These are phyloP conservation scores for Cercospora beticola DNA, from an alignment of 2,329 filamentous ascomycete species.

Conservation along the genomic window DNA sequence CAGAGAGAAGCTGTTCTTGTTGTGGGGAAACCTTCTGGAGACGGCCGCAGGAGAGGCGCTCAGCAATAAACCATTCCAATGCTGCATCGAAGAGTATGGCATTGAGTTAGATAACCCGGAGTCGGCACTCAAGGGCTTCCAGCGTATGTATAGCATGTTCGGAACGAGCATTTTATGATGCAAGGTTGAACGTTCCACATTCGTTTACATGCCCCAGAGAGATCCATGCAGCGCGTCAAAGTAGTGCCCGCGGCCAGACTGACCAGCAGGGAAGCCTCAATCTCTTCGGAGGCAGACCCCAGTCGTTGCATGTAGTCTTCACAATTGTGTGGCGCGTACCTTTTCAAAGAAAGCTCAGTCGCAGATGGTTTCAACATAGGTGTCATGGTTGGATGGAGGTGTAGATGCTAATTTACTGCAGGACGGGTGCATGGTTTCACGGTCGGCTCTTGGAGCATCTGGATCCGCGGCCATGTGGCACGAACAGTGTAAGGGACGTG, in stretches of 20 bases:
- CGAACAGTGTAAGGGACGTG: neutral
- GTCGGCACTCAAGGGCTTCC: slow-evolving; percentile 26
- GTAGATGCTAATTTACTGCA: slow-evolving; percentile 4
- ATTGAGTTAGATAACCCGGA: slow-evolving; percentile 26
- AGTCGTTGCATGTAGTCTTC: neutral
- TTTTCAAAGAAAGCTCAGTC: neutral
- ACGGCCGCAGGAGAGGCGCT: slow-evolving; percentile 16
- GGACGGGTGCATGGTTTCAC: slow-evolving; percentile 6
- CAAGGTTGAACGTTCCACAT: neutral
- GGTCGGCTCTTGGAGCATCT: neutral
- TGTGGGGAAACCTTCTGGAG: slow-evolving; percentile 88
- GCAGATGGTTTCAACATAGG: neutral
- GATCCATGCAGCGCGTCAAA: neutral
- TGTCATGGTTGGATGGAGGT: neutral
- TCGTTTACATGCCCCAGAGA: neutral
- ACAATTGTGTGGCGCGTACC: neutral
- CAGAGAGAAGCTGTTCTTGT: slow-evolving; percentile 67
- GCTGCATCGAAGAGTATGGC: slow-evolving; percentile 48
- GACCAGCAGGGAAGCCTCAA: neutral
- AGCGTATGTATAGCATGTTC: slow-evolving; percentile 39
- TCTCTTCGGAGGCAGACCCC: neutral
- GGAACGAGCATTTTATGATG: slow-evolving; percentile 31
- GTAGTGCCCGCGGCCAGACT: neutral
- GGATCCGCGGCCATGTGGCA: neutral
- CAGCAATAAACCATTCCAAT: slow-evolving; percentile 48